These are phyloP conservation scores for Boletus fagicola DNA, from an alignment of 768 basidiomycete species.

Conservation along the genomic window DNA sequence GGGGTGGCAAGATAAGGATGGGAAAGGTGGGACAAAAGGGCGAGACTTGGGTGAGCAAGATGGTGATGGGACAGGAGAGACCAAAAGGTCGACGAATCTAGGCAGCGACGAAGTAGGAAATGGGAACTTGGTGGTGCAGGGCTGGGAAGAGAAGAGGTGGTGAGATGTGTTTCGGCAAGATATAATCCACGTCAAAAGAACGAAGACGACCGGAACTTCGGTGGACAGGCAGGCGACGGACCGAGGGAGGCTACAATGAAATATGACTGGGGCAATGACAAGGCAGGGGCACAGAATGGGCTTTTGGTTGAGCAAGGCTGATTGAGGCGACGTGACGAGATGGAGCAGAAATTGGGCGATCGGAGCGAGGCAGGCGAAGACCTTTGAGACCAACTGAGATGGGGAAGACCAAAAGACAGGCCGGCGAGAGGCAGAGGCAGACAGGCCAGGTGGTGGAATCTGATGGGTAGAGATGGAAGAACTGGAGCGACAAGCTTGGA, in stretches of 20 bases:
- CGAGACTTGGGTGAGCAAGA: background rate
- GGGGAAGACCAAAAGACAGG: background rate
- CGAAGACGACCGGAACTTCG: background rate
- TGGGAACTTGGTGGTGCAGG: too few relatives aligned
- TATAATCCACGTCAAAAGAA: background rate
- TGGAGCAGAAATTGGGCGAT: background rate
- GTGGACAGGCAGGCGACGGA: background rate
- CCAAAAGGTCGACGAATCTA: too few relatives aligned
- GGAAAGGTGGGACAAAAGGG: background rate
- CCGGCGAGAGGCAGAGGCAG: background rate
- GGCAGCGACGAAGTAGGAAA: too few relatives aligned
- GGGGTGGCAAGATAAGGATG: too few relatives aligned
- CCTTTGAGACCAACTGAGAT: background rate
- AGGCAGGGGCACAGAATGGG: background rate
- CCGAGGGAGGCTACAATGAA: background rate
- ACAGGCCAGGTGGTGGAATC: background rate
- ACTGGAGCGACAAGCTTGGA: background rate
- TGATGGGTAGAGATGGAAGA: background rate
- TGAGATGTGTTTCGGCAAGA: too few relatives aligned
- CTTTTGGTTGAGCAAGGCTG: background rate
- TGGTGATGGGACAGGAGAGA: too few relatives aligned
- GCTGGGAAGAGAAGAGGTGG: too few relatives aligned
- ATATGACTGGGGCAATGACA: background rate
- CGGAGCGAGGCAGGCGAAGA: background rate
- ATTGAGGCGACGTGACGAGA: background rate